Conservation (phyloP, 2,329 filamentous ascomycete genomes). For the Paramyrothecium sp. region DNA sequence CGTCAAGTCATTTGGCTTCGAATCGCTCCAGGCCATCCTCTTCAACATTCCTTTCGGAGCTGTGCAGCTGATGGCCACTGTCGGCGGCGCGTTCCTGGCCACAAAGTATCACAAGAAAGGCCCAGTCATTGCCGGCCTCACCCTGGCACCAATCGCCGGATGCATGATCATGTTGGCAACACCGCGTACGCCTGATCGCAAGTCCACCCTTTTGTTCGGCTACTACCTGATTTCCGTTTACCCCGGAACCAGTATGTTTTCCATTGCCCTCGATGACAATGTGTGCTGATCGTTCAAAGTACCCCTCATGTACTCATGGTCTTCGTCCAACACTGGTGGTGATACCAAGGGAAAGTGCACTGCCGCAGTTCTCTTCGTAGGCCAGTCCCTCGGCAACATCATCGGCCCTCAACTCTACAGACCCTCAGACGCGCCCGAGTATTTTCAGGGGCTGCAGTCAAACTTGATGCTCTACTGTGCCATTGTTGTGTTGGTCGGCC, state of each 20-base stretch:
- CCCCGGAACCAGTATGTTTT: constrained; percentile 1
- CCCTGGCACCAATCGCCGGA: constrained; percentile 48
- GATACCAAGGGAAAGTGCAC: constrained; percentile 64
- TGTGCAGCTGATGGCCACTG: constrained; percentile 57
- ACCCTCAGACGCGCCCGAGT: constrained; percentile 1
- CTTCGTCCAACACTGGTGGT: constrained; percentile 54
- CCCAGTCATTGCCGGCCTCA: constrained; percentile 48
- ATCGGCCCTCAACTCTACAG: constrained; percentile 58
- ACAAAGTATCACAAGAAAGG: constrained; percentile 51
- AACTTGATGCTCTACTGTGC: constrained; percentile 42
- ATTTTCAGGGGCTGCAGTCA: constrained; percentile 48
- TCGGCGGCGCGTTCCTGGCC: constrained; percentile 49
- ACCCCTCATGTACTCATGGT: constrained; percentile 50
- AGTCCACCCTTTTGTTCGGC: constrained; percentile 47
- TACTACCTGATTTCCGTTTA: constrained; percentile 39
- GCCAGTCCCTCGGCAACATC: constrained; percentile 59
- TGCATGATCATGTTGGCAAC: constrained; percentile 44
- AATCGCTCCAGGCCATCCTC: constrained; percentile 50
- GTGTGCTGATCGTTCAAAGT: constrained; percentile 1
- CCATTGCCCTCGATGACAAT: background rate
- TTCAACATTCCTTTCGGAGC: constrained; percentile 59
- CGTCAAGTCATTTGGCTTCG: constrained; percentile 54
- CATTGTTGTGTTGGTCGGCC: constrained; percentile 38
- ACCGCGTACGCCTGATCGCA: constrained; percentile 37
- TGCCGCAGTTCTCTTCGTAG: constrained; percentile 53